These are phyloP conservation scores for Eucalyptus cloeziana DNA, from an alignment of 345 rosid species.

Conservation along the genomic window DNA sequence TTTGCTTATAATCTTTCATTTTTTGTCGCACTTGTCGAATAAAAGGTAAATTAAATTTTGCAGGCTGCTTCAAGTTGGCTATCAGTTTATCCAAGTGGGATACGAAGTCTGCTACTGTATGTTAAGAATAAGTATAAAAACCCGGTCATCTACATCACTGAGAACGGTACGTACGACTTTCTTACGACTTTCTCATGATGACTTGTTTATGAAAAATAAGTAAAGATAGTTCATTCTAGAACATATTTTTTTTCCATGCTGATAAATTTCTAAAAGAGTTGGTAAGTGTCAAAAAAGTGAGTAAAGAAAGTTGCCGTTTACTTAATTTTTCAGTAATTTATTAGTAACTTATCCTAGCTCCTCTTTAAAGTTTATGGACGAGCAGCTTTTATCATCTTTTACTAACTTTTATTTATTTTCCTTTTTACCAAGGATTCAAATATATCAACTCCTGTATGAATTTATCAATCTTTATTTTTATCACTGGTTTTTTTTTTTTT, in stretches of 20 bases:
- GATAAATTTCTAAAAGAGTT: neutral
- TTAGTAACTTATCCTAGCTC: neutral
- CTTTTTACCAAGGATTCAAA: neutral
- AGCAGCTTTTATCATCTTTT: neutral
- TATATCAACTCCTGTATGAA: neutral
- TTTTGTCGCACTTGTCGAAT: neutral
- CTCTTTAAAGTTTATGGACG: neutral
- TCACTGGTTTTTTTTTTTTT: neutral
- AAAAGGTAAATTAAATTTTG: neutral
- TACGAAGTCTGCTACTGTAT: conserved; percentile 2
- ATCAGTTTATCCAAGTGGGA: conserved; percentile 11
- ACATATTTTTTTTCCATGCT: neutral
- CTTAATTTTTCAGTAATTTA: neutral
- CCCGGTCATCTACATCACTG: conserved; percentile 29
- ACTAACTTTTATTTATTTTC: neutral
- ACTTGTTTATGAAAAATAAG: neutral
- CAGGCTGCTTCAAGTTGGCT: conserved; percentile 14
- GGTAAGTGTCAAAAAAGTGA: neutral
- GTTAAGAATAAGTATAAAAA: conserved; percentile 10
- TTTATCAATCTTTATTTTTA: neutral
- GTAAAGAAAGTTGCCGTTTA: neutral
- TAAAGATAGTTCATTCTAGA: neutral
- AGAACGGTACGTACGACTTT: conserved; percentile 11
- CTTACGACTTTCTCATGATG: neutral
- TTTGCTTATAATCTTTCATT: neutral